Conservation (phyloP, 768 basidiomycete genomes). For the Calocybe indica region DNA sequence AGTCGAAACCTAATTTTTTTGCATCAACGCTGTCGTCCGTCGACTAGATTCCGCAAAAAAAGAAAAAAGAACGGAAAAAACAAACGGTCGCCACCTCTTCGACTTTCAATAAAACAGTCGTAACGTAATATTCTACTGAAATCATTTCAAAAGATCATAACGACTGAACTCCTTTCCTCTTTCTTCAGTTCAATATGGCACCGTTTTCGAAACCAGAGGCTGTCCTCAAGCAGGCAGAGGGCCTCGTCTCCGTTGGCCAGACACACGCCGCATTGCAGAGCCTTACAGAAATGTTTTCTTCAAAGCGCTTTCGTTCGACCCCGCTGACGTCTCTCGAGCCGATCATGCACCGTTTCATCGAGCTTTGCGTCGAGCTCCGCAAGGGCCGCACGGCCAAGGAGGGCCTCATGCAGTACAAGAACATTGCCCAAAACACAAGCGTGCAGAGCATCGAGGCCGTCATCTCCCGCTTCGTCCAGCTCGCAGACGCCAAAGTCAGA, state of each 20-base stretch:
- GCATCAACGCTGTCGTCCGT: not conserved
- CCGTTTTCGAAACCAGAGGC: slow-evolving; percentile 90
- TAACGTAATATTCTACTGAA: slow-evolving; percentile 3
- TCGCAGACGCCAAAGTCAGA: slow-evolving; percentile 76
- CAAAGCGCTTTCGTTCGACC: slow-evolving; percentile 91
- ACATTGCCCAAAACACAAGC: slow-evolving; percentile 90
- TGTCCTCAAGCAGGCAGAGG: slow-evolving; percentile 89
- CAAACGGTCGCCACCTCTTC: slow-evolving; percentile 1
- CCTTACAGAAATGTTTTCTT: slow-evolving; percentile 86
- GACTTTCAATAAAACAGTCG: slow-evolving; percentile 2
- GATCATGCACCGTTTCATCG: slow-evolving; percentile 92
- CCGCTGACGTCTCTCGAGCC: slow-evolving; percentile 87
- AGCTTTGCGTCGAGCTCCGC: slow-evolving; percentile 92
- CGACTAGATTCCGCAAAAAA: not conserved
- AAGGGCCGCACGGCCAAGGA: slow-evolving; percentile 93
- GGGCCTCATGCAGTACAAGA: slow-evolving; percentile 96
- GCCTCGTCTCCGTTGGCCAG: slow-evolving; percentile 89
- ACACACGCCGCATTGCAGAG: slow-evolving; percentile 86
- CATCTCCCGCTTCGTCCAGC: slow-evolving; percentile 77
- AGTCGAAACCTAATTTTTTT: slow-evolving; percentile 14
- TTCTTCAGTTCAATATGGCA: slow-evolving; percentile 49
- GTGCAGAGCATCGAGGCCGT: slow-evolving; percentile 90
- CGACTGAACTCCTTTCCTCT: not conserved
- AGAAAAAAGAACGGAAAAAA: too few species aligned
- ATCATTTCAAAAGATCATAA: not conserved